These are phyloP conservation scores for Tuber microsphaerosporum DNA, from an alignment of 495 filamentous ascomycete species.

Conservation along the genomic window DNA sequence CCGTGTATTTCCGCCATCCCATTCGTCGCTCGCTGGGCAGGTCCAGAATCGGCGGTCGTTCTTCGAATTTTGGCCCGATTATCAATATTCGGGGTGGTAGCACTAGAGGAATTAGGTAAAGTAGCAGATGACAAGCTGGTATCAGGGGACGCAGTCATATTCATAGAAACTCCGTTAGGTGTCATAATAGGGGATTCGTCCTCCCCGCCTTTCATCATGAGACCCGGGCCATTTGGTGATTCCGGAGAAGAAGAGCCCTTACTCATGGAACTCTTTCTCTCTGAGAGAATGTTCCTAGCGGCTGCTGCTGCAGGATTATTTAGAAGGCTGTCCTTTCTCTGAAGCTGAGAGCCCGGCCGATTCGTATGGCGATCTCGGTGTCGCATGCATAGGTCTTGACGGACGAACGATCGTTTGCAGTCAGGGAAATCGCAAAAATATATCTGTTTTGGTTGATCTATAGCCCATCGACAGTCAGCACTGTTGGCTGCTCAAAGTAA, in stretches of 20 bases:
- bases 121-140: slow-evolving; percentile 22
- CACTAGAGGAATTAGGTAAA: slow-evolving; percentile 32
- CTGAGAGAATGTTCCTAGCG: slow-evolving; percentile 33
- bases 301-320: slow-evolving; percentile 46
- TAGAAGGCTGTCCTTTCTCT: slow-evolving; percentile 74
- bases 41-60: slow-evolving; percentile 30
- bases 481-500: slow-evolving; percentile 10
- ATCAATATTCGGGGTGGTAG: slow-evolving; percentile 25
- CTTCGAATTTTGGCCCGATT: slow-evolving; percentile 33
- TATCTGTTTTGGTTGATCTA: slow-evolving; percentile 83
- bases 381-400: slow-evolving; percentile 86
- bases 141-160: slow-evolving; percentile 31
- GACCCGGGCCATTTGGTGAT: slow-evolving; percentile 46
- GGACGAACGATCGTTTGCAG: slow-evolving; percentile 83
- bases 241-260: slow-evolving; percentile 38
- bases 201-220: slow-evolving; percentile 44
- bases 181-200: slow-evolving; percentile 41
- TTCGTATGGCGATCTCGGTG: slow-evolving; percentile 96
- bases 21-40: slow-evolving; percentile 28
- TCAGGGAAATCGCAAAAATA: slow-evolving; percentile 91
- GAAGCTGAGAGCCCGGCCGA: slow-evolving; percentile 76
- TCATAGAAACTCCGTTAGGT: slow-evolving; percentile 29
- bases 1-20: slow-evolving; percentile 21
- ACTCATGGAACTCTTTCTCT: slow-evolving; percentile 32
- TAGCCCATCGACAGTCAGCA: slow-evolving; percentile 32